These are phyloP conservation scores for Exsudoporus frostii DNA, from an alignment of 768 basidiomycete species.

Conservation along the genomic window DNA sequence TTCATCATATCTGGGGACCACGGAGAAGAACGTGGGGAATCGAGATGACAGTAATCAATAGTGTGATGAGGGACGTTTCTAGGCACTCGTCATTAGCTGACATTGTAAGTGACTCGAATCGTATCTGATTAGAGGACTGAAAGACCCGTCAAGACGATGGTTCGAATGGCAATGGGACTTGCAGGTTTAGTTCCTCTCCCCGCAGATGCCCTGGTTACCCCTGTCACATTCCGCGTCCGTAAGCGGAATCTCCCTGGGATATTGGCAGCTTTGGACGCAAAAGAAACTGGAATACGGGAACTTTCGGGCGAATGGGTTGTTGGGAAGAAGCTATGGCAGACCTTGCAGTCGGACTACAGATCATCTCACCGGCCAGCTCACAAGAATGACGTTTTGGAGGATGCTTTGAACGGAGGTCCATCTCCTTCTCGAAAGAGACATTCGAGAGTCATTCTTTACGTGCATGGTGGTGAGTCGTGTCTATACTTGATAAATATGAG, in stretches of 20 bases:
- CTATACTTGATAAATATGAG: not conserved
- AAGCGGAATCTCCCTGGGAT: conserved; percentile 75
- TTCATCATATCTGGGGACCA: conserved; percentile 83
- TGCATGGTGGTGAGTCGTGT: conserved; percentile 76
- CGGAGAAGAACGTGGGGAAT: conserved; percentile 90
- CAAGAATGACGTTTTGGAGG: conserved; percentile 17
- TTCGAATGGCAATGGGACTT: conserved; percentile 69
- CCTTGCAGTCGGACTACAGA: conserved; percentile 80
- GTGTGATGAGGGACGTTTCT: conserved; percentile 80
- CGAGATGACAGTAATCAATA: conserved; percentile 87
- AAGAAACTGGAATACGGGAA: conserved; percentile 76
- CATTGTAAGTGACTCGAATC: conserved; percentile 50
- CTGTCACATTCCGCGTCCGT: conserved; percentile 85
- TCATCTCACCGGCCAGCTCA: conserved; percentile 34
- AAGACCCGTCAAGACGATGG: conserved; percentile 35
- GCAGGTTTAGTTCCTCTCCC: conserved; percentile 82
- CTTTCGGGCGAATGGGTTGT: conserved; percentile 96
- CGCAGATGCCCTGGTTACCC: conserved; percentile 90
- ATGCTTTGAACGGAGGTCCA: conserved; percentile 14
- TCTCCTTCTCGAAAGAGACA: conserved; percentile 38
- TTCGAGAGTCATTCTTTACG: conserved; percentile 85
- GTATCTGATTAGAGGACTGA: not conserved
- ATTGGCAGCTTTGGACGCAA: conserved; percentile 66
- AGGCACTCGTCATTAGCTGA: conserved; percentile 81
- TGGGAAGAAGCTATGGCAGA: conserved; percentile 87